Evolutionary conservation across 2,329 filamentous ascomycete species (phyloP).

Genomic region (Fusarium acutatum): DNA sequence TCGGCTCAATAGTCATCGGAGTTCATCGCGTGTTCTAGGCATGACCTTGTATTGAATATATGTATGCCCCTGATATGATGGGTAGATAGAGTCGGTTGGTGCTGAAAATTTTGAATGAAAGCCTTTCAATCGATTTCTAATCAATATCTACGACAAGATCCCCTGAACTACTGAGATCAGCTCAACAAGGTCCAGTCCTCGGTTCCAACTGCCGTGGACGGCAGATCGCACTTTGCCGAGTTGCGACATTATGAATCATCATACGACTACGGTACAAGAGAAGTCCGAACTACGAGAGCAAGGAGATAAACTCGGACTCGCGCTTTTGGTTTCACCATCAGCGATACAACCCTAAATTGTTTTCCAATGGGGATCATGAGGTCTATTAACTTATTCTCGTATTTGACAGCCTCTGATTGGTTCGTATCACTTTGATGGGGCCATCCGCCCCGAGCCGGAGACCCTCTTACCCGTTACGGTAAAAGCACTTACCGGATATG

Average conservation of each 20-base stretch:
- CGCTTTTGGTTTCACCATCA: not conserved
- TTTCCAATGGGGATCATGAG: not conserved
- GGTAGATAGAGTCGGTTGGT: rapidly evolving
- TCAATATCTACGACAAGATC: not conserved
- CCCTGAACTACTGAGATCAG: not conserved
- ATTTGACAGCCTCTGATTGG: slow-evolving; percentile 18
- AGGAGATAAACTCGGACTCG: not conserved
- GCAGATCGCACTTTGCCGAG: not conserved
- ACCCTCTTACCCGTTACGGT: slow-evolving; percentile 6
- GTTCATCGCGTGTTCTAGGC: not conserved
- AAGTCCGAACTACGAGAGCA: not conserved
- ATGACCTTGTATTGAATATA: not conserved
- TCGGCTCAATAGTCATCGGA: not conserved
- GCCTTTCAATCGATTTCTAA: not conserved
- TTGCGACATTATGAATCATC: not conserved
- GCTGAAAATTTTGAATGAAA: rapidly evolving
- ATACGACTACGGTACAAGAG: not conserved
- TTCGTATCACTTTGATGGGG: rapidly evolving
- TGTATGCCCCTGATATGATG: rapidly evolving
- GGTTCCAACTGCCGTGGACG: not conserved
- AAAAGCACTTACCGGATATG: slow-evolving; percentile 11
- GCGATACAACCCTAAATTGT: not conserved
- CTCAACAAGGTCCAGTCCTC: not conserved
- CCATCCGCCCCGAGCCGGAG: not conserved
- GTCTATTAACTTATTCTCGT: slow-evolving; percentile 14